Evolutionary conservation across 495 filamentous ascomycete species (phyloP), one percentile per base, ranked within the genome.

Genomic region (Podospora pseudoanserina): DNA sequence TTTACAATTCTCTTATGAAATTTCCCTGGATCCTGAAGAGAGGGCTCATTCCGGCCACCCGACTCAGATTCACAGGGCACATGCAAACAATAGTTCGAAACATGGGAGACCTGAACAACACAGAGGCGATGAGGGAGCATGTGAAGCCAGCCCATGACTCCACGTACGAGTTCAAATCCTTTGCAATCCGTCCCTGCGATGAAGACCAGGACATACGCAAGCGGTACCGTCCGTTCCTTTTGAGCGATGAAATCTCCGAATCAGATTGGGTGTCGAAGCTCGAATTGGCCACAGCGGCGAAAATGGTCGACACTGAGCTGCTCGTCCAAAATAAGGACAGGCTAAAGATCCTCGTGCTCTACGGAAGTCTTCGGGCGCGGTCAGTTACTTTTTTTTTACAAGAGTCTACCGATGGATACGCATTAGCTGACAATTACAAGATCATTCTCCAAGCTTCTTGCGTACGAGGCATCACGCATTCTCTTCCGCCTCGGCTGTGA

Each of bases 401-500:
- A 23, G 23, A 23, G 23, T 23, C 23, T 23, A 23, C 23, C 23
- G 23, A 23, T 23, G 0, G 28, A 49, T 5, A 32, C 30, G 4
- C 7, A 7, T 5, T 7, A 57, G 15, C 53, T 69, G 60, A 65
- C 65, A 53, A 20, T 13, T 7, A 30, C 26, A 19, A 83, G 87
- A 27, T 90, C 88, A 5, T 91, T 87, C 72, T 90, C 88, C 0
- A 75, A 79, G 2, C 81, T 90, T 0, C 79, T 90, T 32, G 88
- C 88, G 2, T 86, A 80, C 27, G 89, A 91, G 78, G 85, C 84
- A 11, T 77, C 78, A 16, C 79, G 89, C 0, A 87, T 90, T 64
- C 84, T 91, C n/a, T 85, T 85, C 74, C 85, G 87, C 5, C 83
- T 91, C 1, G 88, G 89, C 28, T 89, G 86, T 72, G 89, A 92